Conservation (phyloP, 2,329 filamentous ascomycete species). For the Cladosporium sp. region DNA sequence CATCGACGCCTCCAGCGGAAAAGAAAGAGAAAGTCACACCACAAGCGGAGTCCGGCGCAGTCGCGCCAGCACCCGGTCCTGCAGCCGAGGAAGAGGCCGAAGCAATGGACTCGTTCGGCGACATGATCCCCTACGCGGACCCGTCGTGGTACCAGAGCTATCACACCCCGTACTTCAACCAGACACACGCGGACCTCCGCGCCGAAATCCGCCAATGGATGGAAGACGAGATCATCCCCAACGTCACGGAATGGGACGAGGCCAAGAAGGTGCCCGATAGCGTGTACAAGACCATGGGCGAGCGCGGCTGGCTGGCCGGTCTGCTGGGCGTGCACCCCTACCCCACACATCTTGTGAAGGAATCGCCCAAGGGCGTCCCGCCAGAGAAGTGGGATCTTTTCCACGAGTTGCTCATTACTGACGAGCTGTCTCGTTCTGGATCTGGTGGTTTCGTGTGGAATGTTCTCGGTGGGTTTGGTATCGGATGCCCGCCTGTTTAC, state of each 20-base stretch:
- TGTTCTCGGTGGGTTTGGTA: slow-evolving; percentile 92
- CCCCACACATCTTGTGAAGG: slow-evolving; percentile 64
- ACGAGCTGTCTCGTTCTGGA: slow-evolving; percentile 84
- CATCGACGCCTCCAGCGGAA: slow-evolving; percentile 44
- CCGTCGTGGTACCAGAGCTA: slow-evolving; percentile 71
- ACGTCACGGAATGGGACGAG: slow-evolving; percentile 96
- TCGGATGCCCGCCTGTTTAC: slow-evolving; percentile 84
- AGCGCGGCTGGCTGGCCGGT: slow-evolving; percentile 88
- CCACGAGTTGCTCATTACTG: slow-evolving; percentile 93
- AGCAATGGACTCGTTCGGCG: slow-evolving; percentile 78
- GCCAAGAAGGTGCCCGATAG: slow-evolving; percentile 80
- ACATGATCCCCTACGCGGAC: slow-evolving; percentile 85
- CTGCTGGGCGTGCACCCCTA: slow-evolving; percentile 74
- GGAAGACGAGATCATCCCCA: slow-evolving; percentile 80
- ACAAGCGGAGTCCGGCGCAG: slow-evolving; percentile 54
- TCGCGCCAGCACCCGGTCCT: slow-evolving; percentile 37
- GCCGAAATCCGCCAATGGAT: slow-evolving; percentile 92
- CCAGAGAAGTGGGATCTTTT: slow-evolving; percentile 96
- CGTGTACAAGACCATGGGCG: slow-evolving; percentile 95
- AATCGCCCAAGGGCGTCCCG: slow-evolving; percentile 72
- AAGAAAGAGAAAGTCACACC: slow-evolving; percentile 51
- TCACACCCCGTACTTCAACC: slow-evolving; percentile 94
- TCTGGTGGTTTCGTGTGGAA: slow-evolving; percentile 97
- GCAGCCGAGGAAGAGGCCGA: slow-evolving; percentile 53
- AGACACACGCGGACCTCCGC: slow-evolving; percentile 85